Evolutionary conservation across 257 asterid species (phyloP).

Genomic region (Solanum piurae): DNA sequence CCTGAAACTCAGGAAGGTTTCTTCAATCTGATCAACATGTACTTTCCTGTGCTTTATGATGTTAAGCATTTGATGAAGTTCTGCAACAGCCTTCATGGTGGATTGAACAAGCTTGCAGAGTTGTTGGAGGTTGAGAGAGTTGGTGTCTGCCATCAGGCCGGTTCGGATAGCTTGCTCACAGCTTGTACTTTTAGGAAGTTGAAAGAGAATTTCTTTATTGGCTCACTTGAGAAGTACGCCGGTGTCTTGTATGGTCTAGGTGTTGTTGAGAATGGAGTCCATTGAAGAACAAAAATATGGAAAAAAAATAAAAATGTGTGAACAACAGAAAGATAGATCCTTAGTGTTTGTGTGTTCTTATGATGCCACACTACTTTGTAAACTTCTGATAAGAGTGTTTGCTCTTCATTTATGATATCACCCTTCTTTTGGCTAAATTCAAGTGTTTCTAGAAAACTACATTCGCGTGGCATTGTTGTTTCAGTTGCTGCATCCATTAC

Average conservation of each 20-base stretch:
- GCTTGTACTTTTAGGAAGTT: constrained; percentile 56
- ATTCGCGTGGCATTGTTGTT: not conserved
- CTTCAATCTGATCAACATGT: constrained; percentile 40
- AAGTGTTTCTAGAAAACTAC: not conserved
- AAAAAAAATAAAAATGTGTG: constrained; percentile 3
- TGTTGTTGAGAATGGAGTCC: constrained; percentile 39
- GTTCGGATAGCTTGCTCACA: constrained; percentile 74
- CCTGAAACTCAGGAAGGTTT: constrained; percentile 51
- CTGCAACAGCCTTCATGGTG: constrained; percentile 65
- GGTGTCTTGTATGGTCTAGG: constrained; percentile 77
- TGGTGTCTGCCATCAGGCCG: constrained; percentile 77
- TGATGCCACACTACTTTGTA: constrained; percentile 32
- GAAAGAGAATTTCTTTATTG: constrained; percentile 54
- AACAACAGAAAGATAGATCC: not conserved
- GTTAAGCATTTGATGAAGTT: constrained; percentile 74
- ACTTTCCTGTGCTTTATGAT: constrained; percentile 56
- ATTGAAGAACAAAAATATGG: constrained; percentile 7
- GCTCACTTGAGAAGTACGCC: constrained; percentile 52
- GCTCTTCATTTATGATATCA: not conserved
- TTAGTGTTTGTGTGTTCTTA: constrained; percentile 19
- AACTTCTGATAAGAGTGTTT: constrained; percentile 14
- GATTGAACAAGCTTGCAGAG: constrained; percentile 67
- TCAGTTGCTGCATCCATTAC: not conserved
- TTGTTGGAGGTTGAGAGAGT: constrained; percentile 65
- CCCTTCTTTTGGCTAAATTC: not conserved